Conservation (phyloP, 352 stramenopile genomes). For the Pythium dissotocum region DNA sequence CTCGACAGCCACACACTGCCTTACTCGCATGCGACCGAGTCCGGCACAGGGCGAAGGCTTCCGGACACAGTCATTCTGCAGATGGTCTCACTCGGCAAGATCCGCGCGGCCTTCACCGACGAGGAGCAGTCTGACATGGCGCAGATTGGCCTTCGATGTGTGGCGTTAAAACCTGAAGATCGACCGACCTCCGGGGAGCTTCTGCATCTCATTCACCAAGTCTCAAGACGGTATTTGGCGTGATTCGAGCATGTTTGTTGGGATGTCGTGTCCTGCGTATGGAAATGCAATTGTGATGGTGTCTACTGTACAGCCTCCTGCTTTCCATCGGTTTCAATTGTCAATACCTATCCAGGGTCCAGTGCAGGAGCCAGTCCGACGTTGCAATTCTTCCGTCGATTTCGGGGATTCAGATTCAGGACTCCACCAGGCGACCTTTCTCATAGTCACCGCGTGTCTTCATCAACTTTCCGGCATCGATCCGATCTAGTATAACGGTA, state of each 20-base stretch:
- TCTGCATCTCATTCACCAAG: conserved; percentile 17
- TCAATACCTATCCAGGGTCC: not conserved
- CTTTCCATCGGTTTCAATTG: no score
- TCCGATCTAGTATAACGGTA: no score
- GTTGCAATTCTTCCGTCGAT: no score
- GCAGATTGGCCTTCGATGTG: conserved; percentile 12
- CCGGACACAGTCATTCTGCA: conserved; percentile 18
- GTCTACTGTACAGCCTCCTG: not conserved
- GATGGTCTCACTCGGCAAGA: conserved; percentile 10
- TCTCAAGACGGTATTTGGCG: not conserved
- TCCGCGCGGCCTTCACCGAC: conserved; percentile 17
- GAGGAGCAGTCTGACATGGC: not conserved
- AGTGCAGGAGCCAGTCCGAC: not conserved
- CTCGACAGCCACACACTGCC: conserved; percentile 55
- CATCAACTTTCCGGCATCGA: no score
- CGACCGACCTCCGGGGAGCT: conserved; percentile 15
- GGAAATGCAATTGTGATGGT: not conserved
- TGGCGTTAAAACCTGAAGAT: conserved; percentile 11
- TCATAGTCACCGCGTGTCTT: no score
- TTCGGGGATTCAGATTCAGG: no score
- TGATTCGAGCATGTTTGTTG: not conserved
- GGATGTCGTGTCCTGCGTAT: not conserved
- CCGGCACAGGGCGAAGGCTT: conserved; percentile 14
- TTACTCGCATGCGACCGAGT: conserved; percentile 29
- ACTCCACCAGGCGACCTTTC: no score